Evolutionary conservation across 106 monocot genomes (phyloP).

Genomic region (Acorus calamus): DNA sequence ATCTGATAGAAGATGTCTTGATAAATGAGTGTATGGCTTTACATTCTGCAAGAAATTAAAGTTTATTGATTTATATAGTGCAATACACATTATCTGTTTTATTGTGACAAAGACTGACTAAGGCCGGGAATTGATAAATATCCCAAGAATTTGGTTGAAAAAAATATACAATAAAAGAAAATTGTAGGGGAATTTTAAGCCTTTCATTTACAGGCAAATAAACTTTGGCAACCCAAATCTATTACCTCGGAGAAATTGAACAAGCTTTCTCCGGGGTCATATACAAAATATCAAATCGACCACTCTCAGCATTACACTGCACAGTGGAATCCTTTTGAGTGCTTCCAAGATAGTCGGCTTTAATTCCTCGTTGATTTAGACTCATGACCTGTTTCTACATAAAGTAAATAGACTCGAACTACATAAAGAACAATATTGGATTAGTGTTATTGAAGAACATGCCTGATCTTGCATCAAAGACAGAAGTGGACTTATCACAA

Average conservation of each 20-base stretch:
- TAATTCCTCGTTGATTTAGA: conserved; percentile 66
- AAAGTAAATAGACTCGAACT: neutral
- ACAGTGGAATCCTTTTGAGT: conserved; percentile 48
- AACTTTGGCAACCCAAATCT: neutral
- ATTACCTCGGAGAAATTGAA: conserved; percentile 60
- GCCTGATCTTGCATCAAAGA: conserved; percentile 99
- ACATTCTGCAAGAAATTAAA: too few species aligned
- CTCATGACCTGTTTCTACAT: conserved; percentile 63
- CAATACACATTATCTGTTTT: too few species aligned
- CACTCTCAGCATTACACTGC: conserved; percentile 51
- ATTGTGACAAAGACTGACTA: too few species aligned
- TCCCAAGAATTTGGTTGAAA: too few species aligned
- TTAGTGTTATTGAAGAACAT: neutral
- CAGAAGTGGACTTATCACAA: conserved; percentile 85
- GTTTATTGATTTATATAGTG: too few species aligned
- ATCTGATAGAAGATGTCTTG: too few species aligned
- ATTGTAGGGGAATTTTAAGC: too few species aligned
- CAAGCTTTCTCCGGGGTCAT: conserved; percentile 99
- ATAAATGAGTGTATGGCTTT: too few species aligned
- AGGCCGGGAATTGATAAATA: too few species aligned
- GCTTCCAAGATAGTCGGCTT: conserved; percentile 81
- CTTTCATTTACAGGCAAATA: too few species aligned
- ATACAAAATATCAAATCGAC: conserved; percentile 66
- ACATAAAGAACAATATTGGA: too few species aligned
- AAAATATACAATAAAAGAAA: too few species aligned